These are phyloP conservation scores for Ampelomyces quisqualis DNA, from an alignment of 2,329 filamentous ascomycete species.

Conservation along the genomic window DNA sequence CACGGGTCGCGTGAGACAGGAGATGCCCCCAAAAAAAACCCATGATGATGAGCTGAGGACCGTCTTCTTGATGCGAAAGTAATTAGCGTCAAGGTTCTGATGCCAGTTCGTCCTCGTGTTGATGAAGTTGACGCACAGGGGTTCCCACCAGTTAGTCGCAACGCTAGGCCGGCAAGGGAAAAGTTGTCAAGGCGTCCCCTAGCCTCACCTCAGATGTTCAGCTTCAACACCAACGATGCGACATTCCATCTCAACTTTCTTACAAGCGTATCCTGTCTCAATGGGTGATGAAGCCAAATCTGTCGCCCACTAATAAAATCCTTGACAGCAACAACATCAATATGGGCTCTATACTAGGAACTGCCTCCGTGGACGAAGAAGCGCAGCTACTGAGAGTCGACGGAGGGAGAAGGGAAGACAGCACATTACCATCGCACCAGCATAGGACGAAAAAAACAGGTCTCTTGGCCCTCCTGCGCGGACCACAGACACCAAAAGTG, in stretches of 20 bases:
- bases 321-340: slow-evolving; percentile 5
- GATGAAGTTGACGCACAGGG: no score
- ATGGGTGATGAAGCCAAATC: background rate
- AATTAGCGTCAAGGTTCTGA: no score
- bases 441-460: slow-evolving; percentile 3
- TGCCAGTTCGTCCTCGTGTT: no score
- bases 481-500: slow-evolving; percentile 47
- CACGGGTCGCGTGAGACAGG: no score
- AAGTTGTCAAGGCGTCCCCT: no score
- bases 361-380: slow-evolving; percentile 27
- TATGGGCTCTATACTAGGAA: background rate
- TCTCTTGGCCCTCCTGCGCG: slow-evolving; percentile 41
- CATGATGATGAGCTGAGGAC: no score
- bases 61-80: no score
- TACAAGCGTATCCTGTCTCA: background rate
- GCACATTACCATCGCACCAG: slow-evolving; percentile 3
- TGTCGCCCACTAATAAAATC: background rate
- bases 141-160: no score
- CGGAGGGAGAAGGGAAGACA: slow-evolving; percentile 31
- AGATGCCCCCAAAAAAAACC: no score
- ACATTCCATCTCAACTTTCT: background rate
- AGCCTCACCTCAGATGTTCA: no score
- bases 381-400: slow-evolving; percentile 29
- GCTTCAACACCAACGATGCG: background rate
- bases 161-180: no score